Evolutionary conservation across 2,329 filamentous ascomycete genomes (phyloP).

Genomic region (Ambrosiella cleistominuta): DNA sequence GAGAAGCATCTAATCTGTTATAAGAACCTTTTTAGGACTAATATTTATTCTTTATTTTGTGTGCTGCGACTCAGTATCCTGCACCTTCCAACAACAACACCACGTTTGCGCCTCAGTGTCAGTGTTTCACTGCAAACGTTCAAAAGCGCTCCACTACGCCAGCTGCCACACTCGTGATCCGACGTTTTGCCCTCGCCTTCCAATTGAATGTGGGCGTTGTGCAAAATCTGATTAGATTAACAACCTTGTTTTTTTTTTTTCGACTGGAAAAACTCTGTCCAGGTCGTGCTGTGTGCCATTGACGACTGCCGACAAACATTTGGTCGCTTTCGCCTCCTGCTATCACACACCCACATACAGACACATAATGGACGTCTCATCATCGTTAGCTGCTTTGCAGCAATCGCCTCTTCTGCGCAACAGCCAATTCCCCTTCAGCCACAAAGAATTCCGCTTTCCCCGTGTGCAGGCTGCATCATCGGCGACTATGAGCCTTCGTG

Average conservation of each 20-base stretch:
- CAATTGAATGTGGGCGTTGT: neutral
- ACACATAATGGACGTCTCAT: conserved; percentile 67
- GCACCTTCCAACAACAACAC: neutral
- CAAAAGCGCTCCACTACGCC: neutral
- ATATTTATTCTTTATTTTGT: conserved; percentile 1
- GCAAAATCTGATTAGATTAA: neutral
- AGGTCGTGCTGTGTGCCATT: neutral
- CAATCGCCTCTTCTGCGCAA: conserved; percentile 39
- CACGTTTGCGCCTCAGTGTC: neutral
- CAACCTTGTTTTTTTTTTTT: neutral
- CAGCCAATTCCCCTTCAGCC: conserved; percentile 33
- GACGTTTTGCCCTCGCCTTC: conserved; percentile 1
- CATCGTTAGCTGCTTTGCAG: conserved; percentile 85
- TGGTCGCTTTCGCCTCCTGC: neutral
- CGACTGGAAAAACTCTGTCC: neutral
- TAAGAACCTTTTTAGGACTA: conserved; percentile 2
- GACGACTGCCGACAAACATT: neutral
- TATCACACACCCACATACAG: neutral
- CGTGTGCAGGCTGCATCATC: conserved; percentile 37
- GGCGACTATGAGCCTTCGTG: conserved; percentile 56
- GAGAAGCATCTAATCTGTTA: neutral
- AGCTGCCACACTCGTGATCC: neutral
- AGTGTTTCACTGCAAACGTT: neutral
- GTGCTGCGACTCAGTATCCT: neutral
- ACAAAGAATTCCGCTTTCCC: conserved; percentile 31